A percentile compares a stretch with the other conserved stretches of the same genome.
Evolutionary conservation across 371 early-diverging fungal genomes (phyloP).

Genomic region (Mucor indicus): DNA sequence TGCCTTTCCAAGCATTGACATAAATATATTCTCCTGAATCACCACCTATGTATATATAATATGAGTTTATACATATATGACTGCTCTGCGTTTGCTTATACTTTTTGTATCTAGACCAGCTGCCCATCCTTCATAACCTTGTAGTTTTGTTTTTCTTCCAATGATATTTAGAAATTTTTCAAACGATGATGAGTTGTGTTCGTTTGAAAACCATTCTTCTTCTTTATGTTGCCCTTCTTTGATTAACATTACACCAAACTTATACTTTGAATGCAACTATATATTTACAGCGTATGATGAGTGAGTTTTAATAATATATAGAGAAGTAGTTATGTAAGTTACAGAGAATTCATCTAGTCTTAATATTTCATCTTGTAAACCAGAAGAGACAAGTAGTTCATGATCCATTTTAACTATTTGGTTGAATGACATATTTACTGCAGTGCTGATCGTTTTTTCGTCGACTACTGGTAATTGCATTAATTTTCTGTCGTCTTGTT

Average conservation of each 20-base stretch:
- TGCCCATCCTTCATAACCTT: slow-evolving; percentile 77
- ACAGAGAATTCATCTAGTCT: slow-evolving; percentile 29
- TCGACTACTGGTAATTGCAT: slow-evolving; percentile 17
- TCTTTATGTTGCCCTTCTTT: slow-evolving; percentile 71
- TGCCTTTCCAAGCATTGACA: slow-evolving; percentile 61
- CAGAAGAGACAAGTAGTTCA: slow-evolving; percentile 16
- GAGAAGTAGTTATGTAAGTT: background rate
- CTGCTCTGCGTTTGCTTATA: no score
- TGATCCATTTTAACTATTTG: slow-evolving; percentile 7
- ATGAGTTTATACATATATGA: slow-evolving; percentile 4
- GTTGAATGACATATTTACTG: slow-evolving; percentile 8
- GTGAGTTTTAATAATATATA: no score
- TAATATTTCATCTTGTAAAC: slow-evolving; percentile 24
- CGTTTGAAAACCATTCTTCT: slow-evolving; percentile 78
- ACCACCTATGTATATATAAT: slow-evolving; percentile 47
- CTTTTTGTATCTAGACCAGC: slow-evolving; percentile 83
- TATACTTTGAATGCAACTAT: slow-evolving; percentile 68
- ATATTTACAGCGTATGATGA: no score
- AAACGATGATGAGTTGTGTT: slow-evolving; percentile 61
- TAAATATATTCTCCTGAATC: slow-evolving; percentile 77
- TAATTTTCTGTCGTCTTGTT: slow-evolving; percentile 18
- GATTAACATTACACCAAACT: slow-evolving; percentile 78
- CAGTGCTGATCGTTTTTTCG: slow-evolving; percentile 2
- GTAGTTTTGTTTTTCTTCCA: slow-evolving; percentile 67
- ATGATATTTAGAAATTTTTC: slow-evolving; percentile 68